Percentiles rank a stretch among this genome's conserved stretches.
phyloP scores from a whole-genome alignment of 2,329 filamentous ascomycete genomes.

The Lachnum nothofagi region DNA sequence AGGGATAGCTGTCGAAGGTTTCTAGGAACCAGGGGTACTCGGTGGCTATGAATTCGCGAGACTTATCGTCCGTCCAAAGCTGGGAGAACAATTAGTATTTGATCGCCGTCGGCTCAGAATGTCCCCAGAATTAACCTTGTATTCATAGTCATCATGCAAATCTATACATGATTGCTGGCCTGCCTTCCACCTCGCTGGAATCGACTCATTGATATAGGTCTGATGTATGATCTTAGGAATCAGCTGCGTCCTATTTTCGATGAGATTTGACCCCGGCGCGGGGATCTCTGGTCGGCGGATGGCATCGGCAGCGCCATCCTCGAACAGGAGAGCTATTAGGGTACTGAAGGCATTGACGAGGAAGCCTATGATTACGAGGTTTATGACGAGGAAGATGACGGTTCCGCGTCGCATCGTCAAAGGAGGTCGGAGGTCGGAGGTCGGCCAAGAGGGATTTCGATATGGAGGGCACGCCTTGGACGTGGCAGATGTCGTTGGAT shows the following conservation, averaged over 20 bases:
- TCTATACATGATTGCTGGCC: constrained; percentile 64
- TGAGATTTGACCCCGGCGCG: constrained; percentile 55
- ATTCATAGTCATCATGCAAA: constrained; percentile 67
- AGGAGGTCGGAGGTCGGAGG: background rate
- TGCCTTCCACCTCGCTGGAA: constrained; percentile 60
- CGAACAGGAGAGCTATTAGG: constrained; percentile 63
- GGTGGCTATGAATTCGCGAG: constrained; percentile 64
- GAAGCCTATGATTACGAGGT: constrained; percentile 57
- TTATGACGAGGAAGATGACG: constrained; percentile 44
- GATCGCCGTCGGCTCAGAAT: background rate
- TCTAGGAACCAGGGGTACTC: constrained; percentile 75
- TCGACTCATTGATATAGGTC: constrained; percentile 66
- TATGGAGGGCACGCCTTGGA: background rate
- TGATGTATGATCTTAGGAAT: constrained; percentile 77
- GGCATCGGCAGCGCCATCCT: constrained; percentile 61
- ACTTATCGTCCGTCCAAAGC: constrained; percentile 71
- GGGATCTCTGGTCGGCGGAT: constrained; percentile 63
- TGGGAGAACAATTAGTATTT: constrained; percentile 32
- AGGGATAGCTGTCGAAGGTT: constrained; percentile 68
- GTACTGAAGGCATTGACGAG: constrained; percentile 66
- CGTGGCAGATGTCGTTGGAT: background rate
- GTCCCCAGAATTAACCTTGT: constrained; percentile 47
- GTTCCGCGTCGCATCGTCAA: constrained; percentile 32
- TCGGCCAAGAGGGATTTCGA: background rate
- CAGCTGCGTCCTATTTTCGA: constrained; percentile 51